phyloP scores from a whole-genome alignment of 805 yeast species.

The Teunomyces pallodes region DNA sequence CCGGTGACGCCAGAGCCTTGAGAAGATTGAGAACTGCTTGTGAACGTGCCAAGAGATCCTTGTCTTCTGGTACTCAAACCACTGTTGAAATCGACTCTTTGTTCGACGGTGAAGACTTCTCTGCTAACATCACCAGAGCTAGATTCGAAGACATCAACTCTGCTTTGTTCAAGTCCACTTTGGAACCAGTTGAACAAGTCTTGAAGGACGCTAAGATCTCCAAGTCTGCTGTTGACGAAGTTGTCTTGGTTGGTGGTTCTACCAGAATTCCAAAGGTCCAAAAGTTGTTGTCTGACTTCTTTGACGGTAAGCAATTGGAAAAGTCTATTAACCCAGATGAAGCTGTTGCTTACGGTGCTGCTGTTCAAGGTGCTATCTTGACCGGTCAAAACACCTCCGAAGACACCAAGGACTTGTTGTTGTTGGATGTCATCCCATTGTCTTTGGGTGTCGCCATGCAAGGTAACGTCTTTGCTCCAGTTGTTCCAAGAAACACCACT shows the following conservation, averaged over 20 bases:
- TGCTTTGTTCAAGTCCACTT: slow-evolving; percentile 49
- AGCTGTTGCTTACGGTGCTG: slow-evolving; percentile 53
- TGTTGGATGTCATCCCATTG: slow-evolving; percentile 50
- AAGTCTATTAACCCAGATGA: slow-evolving; percentile 51
- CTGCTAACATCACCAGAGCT: slow-evolving; percentile 50
- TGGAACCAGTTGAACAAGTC: slow-evolving; percentile 50
- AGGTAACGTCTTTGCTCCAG: slow-evolving; percentile 51
- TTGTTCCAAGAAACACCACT: slow-evolving; percentile 52
- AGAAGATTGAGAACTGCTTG: slow-evolving; percentile 53
- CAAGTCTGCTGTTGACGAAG: slow-evolving; percentile 44
- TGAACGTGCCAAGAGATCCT: slow-evolving; percentile 52
- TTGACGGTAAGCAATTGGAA: slow-evolving; percentile 49
- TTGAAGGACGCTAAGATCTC: slow-evolving; percentile 45
- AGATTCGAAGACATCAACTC: slow-evolving; percentile 51
- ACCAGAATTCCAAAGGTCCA: slow-evolving; percentile 53
- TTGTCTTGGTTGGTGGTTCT: slow-evolving; percentile 51
- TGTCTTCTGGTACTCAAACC: slow-evolving; percentile 49
- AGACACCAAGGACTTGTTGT: slow-evolving; percentile 50
- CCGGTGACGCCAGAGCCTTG: slow-evolving; percentile 48
- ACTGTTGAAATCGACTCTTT: slow-evolving; percentile 50
- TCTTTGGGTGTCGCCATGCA: slow-evolving; percentile 52
- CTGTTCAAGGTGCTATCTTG: slow-evolving; percentile 51
- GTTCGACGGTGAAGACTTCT: slow-evolving; percentile 50
- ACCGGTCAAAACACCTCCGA: slow-evolving; percentile 49
- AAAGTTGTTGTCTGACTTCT: slow-evolving; percentile 49